Evolutionary conservation across 176 grass and related monocot genomes (phyloP), one percentile per base, ranked within the genome.

Genomic region (Oryza glumipatula): DNA sequence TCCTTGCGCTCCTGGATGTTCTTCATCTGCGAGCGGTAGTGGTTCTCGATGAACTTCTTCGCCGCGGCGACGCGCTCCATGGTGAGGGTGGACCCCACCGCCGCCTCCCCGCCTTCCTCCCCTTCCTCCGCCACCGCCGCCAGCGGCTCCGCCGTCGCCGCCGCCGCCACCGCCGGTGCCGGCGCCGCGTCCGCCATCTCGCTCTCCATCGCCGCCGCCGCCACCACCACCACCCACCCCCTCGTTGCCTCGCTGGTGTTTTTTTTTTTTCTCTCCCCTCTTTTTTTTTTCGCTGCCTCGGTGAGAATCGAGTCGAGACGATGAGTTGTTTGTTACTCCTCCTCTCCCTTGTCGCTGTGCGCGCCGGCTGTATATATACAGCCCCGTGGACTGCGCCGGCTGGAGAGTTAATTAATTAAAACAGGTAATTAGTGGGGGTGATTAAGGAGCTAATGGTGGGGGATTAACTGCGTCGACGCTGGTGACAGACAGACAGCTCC

Each of bases 31-130:
- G 94, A 84, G 86, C 90, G 92, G 90, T 99, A 99, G 94, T 99
- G 97, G 77, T 89, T 96, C 97, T 99, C 97, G 84, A 99, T 99
- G 63, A 96, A 99, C 87, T 99, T 91, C 94, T 99, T 99, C 61
- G 97, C 97, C 21, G 93, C 97, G 21, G 93, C 97, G 68, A 96
- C 97, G 52, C 97, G 85, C 90, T 99, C 97, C 97, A 96, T 99
- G 73, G 97, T 99, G 65, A 94, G 88, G 16, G 91, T 96, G 69
- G 97, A 99, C 16, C 90, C 94, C 44, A 90, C 87, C 73, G 70
- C 45, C 91, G 26, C 70, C 17, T 33, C 77, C 43, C 5, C 43
- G 1, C 83, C 58, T 41, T 47, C 84, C 70, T 72, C 86, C 28
- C 33, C 85, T 78, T 84, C 85, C 89, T 93, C 93, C 67, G 90